Evolutionary conservation across 2,329 filamentous ascomycete genomes (phyloP).

Genomic region (Penicillium fuscoglaucum): DNA sequence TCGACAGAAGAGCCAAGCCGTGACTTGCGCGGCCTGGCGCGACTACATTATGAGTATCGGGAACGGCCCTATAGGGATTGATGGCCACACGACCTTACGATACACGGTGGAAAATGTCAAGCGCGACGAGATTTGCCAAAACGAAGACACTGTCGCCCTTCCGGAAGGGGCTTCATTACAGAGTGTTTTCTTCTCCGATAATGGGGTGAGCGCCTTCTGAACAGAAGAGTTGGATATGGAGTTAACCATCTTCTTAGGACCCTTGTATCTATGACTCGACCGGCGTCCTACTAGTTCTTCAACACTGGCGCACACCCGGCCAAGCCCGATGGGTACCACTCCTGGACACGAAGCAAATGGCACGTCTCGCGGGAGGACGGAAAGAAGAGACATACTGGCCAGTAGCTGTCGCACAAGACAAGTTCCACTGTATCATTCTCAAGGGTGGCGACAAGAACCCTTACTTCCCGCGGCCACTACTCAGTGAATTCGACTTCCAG

Average conservation of each 20-base stretch:
- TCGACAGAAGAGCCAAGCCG: conserved; percentile 86
- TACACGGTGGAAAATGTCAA: conserved; percentile 97
- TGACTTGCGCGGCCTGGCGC: conserved; percentile 90
- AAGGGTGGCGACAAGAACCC: conserved; percentile 93
- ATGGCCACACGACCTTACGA: conserved; percentile 71
- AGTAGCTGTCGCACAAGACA: conserved; percentile 84
- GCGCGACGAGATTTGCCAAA: conserved; percentile 89
- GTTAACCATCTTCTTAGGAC: conserved; percentile 56
- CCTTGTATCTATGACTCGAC: conserved; percentile 95
- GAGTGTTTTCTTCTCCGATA: conserved; percentile 88
- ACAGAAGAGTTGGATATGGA: neutral
- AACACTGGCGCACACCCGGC: conserved; percentile 85
- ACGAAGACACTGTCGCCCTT: conserved; percentile 85
- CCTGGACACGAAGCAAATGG: conserved; percentile 80
- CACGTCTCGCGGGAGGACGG: conserved; percentile 77
- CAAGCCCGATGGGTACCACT: conserved; percentile 90
- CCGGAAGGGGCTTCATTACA: conserved; percentile 71
- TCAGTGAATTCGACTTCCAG: conserved; percentile 91
- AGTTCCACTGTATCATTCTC: conserved; percentile 98
- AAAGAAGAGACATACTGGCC: conserved; percentile 94
- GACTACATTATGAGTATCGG: conserved; percentile 97
- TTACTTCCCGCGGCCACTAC: conserved; percentile 84
- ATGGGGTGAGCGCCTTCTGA: conserved; percentile 61
- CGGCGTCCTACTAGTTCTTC: conserved; percentile 79
- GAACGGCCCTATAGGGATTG: conserved; percentile 79